phyloP scores from a whole-genome alignment of 805 yeast genomes.

The Cyberlindnera xishuangbannaensis region DNA sequence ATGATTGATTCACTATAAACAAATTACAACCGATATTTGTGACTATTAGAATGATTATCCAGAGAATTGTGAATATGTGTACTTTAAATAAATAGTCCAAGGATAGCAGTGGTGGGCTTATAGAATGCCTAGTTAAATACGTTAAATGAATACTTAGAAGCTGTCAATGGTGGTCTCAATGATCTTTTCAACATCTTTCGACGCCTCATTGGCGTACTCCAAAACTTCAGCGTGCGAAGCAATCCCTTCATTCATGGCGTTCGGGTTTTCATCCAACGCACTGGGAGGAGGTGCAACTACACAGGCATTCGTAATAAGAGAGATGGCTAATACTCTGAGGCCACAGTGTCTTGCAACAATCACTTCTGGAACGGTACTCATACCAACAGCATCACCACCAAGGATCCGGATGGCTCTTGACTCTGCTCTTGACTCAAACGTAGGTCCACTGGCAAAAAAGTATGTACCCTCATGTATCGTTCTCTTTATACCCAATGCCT shows the following conservation, averaged over 20 bases:
- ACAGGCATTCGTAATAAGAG: constrained; percentile 81
- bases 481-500: constrained; percentile 44
- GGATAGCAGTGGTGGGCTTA: no score
- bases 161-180: constrained; percentile 56
- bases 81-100: no score
- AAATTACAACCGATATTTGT: no score
- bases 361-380: constrained; percentile 97
- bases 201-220: constrained; percentile 74
- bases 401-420: constrained; percentile 60
- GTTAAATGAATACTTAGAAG: no score
- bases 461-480: constrained; percentile 82
- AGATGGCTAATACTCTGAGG: constrained; percentile 73
- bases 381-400: constrained; percentile 95
- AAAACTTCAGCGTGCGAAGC: constrained; percentile 93
- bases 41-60: no score
- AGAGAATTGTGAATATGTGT: no score
- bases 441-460: constrained; percentile 85
- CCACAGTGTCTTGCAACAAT: constrained; percentile 88
- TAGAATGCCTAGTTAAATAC: no score
- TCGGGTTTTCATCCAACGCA: constrained; percentile 50
- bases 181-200: constrained; percentile 69
- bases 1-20: no score
- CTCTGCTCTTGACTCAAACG: constrained; percentile 91
- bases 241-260: constrained; percentile 59
- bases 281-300: constrained; percentile 65